phyloP scores from a whole-genome alignment of 2,329 filamentous ascomycete species.

The Aspergillus calidoustus region DNA sequence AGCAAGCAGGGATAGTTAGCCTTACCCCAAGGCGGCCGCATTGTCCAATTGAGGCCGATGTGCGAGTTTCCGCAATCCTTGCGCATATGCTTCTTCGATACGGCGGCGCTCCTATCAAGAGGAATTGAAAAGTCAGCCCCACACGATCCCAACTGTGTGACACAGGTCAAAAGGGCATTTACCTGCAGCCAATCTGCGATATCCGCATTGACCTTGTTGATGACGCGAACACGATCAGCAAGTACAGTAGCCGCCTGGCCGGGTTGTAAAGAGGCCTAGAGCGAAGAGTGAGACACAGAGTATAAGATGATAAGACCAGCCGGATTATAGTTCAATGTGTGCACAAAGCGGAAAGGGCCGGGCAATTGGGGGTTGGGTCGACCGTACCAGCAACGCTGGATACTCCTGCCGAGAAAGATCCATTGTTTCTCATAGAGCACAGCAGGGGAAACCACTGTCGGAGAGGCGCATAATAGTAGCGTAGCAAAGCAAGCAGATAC shows the following conservation, averaged over 20 bases:
- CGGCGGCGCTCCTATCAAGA: slow-evolving; percentile 79
- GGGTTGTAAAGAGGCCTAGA: slow-evolving; percentile 78
- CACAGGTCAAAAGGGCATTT: slow-evolving; percentile 39
- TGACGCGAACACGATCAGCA: slow-evolving; percentile 84
- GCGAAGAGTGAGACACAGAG: slow-evolving; percentile 8
- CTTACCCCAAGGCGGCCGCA: slow-evolving; percentile 84
- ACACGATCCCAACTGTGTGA: slow-evolving; percentile 11
- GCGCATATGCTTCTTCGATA: slow-evolving; percentile 87
- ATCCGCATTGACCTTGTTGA: slow-evolving; percentile 82
- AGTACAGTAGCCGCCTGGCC: slow-evolving; percentile 79
- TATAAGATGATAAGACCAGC: slow-evolving; percentile 6
- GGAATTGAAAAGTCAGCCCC: slow-evolving; percentile 19
- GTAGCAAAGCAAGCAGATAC: slow-evolving; percentile 23
- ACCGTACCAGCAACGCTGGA: slow-evolving; percentile 86
- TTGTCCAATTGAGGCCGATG: slow-evolving; percentile 74
- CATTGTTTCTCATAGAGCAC: slow-evolving; percentile 55
- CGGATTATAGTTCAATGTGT: slow-evolving; percentile 13
- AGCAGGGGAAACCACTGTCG: slow-evolving; percentile 22
- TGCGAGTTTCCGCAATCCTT: slow-evolving; percentile 78
- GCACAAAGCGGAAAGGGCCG: not conserved
- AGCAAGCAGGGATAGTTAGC: slow-evolving; percentile 22
- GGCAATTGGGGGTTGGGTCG: slow-evolving; percentile 2
- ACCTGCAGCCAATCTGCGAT: slow-evolving; percentile 98
- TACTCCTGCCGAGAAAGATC: slow-evolving; percentile 87
- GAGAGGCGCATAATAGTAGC: slow-evolving; percentile 40